Conservation (phyloP, 2,329 filamentous ascomycete genomes). For the Chaetomium sp. region DNA sequence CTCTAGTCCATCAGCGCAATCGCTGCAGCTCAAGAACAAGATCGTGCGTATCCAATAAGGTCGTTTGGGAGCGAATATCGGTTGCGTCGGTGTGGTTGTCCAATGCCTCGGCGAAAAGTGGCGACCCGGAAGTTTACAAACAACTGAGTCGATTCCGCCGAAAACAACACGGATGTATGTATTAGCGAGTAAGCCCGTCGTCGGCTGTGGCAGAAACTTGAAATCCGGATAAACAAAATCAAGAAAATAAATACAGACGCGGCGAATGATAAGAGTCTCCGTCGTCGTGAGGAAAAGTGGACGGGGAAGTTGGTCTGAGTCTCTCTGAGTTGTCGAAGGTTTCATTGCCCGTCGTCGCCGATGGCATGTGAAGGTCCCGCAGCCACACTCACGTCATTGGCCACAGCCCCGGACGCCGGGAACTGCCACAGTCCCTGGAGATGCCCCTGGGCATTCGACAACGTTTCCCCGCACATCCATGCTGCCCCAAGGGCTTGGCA, state of each 20-base stretch:
- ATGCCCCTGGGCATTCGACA: not conserved
- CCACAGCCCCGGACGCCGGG: constrained; percentile 11
- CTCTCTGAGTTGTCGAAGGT: not conserved
- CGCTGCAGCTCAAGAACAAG: not conserved
- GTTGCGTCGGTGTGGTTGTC: too few relatives aligned
- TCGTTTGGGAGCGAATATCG: too few relatives aligned
- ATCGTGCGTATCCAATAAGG: too few relatives aligned
- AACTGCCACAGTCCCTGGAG: not conserved
- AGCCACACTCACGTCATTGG: constrained; percentile 18
- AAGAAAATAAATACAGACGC: too few relatives aligned
- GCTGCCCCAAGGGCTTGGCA: not conserved
- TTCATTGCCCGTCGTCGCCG: not conserved
- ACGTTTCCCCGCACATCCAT: constrained; percentile 4
- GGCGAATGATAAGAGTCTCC: too few relatives aligned
- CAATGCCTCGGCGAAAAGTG: too few relatives aligned
- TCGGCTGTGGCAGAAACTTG: too few relatives aligned
- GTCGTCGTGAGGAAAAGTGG: not conserved
- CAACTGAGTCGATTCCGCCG: too few relatives aligned
- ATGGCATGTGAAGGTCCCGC: constrained; percentile 23
- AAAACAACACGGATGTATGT: too few relatives aligned
- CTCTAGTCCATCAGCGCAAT: constrained; percentile 16
- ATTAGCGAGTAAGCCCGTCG: too few relatives aligned
- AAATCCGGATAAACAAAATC: too few relatives aligned
- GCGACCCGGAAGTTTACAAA: too few relatives aligned
- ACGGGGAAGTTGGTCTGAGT: not conserved